Conservation (phyloP, 2,329 filamentous ascomycete species). For the Colletotrichum brevisporum region DNA sequence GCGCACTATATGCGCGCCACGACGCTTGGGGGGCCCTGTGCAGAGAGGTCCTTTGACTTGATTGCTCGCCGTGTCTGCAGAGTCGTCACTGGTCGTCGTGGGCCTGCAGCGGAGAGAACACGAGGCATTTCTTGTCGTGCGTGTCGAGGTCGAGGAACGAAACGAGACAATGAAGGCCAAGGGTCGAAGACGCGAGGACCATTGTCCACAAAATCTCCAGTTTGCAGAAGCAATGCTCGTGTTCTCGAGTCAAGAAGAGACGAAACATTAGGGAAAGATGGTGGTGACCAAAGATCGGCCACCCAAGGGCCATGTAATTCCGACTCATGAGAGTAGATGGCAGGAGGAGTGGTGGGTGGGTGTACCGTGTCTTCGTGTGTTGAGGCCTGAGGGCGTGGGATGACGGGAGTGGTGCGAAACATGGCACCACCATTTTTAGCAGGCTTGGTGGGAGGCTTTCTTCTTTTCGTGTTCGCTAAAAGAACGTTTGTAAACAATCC, state of each 20-base stretch:
- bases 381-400: no score
- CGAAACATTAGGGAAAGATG: no score
- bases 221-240: neutral
- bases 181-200: constrained; percentile 2
- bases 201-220: constrained; percentile 1
- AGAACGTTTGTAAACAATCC: neutral
- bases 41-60: neutral
- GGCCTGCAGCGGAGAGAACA: constrained; percentile 14
- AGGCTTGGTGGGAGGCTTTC: neutral
- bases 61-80: neutral
- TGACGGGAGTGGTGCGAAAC: constrained; percentile 12
- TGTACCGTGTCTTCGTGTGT: no score
- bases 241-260: no score
- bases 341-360: no score
- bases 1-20: constrained; percentile 19
- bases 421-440: constrained; percentile 28
- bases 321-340: no score
- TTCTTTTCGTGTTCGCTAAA: neutral
- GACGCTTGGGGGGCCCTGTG: neutral
- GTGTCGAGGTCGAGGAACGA: neutral
- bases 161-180: constrained; percentile 4
- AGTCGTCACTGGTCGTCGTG: neutral
- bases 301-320: no score
- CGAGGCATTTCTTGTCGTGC: constrained; percentile 3
- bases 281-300: no score